Percentiles rank a stretch among this genome's conserved stretches.
These are phyloP conservation scores for Gastrolobium bilobum DNA, from an alignment of 306 rosid species.

Conservation along the genomic window DNA sequence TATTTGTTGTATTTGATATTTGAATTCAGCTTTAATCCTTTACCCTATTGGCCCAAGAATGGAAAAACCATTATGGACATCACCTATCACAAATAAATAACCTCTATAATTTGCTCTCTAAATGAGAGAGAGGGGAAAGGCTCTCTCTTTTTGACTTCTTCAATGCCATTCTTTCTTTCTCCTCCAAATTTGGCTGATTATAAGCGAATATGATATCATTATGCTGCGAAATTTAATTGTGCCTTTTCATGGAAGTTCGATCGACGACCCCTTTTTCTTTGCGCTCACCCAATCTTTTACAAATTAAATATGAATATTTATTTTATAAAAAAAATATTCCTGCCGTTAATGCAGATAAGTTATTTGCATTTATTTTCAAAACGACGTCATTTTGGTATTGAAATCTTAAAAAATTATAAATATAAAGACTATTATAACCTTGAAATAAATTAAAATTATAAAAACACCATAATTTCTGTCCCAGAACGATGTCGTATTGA, in stretches of 20 bases:
- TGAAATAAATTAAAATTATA: no score
- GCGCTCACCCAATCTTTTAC: constrained; percentile 51
- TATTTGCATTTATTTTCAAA: no score
- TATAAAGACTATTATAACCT: no score
- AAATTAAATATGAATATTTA: constrained; percentile 23
- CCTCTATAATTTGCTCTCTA: constrained; percentile 37
- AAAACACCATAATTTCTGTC: no score
- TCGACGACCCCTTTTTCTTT: constrained; percentile 55
- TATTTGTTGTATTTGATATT: constrained; percentile 53
- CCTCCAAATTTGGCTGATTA: constrained; percentile 48
- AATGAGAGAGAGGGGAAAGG: constrained; percentile 11
- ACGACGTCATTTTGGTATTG: no score
- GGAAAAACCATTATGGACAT: constrained; percentile 7
- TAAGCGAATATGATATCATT: constrained; percentile 39
- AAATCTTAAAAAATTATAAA: no score
- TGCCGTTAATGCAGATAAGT: no score
- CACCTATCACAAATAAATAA: constrained; percentile 37
- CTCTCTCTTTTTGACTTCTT: constrained; percentile 52
- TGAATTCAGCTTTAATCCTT: constrained; percentile 31
- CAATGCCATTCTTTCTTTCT: constrained; percentile 16
- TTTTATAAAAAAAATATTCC: no score
- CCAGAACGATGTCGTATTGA: no score
- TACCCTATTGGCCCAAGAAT: constrained; percentile 39
- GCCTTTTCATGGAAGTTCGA: constrained; percentile 47
- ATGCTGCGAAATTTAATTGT: background rate